phyloP scores from a whole-genome alignment of 2,329 filamentous ascomycete species.

The Xylogone sp. region DNA sequence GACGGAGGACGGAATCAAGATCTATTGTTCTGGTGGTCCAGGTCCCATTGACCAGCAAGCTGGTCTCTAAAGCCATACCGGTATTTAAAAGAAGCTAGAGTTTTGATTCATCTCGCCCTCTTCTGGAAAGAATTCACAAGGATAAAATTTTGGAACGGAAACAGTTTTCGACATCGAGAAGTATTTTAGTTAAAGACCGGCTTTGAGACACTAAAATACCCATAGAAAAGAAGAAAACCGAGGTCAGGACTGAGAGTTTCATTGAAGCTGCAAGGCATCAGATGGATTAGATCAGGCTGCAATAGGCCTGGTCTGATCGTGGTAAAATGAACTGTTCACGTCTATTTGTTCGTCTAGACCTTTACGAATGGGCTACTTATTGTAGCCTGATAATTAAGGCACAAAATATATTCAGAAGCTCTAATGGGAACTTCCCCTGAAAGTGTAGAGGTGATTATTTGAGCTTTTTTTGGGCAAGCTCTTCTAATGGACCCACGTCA shows the following conservation, averaged over 20 bases:
- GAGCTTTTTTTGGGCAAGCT: neutral
- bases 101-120: neutral
- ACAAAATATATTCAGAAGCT: neutral
- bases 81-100: neutral
- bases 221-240: neutral
- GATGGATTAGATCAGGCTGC: neutral
- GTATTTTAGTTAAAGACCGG: too few relatives aligned
- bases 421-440: neutral
- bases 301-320: neutral
- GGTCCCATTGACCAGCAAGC: conserved; percentile 26
- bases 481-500: conserved; percentile 17
- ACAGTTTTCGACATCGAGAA: neutral
- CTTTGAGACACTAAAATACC: neutral
- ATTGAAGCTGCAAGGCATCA: neutral
- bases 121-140: neutral
- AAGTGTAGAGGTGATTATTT: too few relatives aligned
- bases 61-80: conserved; percentile 26
- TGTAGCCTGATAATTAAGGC: neutral
- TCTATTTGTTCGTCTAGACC: neutral
- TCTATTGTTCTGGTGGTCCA: conserved; percentile 33
- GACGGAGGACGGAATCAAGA: conserved; percentile 37
- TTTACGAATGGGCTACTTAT: neutral
- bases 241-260: neutral
- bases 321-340: neutral
- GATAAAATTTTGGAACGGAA: neutral